A percentile compares a stretch with the other conserved stretches of the same genome.
Evolutionary conservation across 495 filamentous ascomycete species (phyloP).

Genomic region (Gamarada debralockiae): DNA sequence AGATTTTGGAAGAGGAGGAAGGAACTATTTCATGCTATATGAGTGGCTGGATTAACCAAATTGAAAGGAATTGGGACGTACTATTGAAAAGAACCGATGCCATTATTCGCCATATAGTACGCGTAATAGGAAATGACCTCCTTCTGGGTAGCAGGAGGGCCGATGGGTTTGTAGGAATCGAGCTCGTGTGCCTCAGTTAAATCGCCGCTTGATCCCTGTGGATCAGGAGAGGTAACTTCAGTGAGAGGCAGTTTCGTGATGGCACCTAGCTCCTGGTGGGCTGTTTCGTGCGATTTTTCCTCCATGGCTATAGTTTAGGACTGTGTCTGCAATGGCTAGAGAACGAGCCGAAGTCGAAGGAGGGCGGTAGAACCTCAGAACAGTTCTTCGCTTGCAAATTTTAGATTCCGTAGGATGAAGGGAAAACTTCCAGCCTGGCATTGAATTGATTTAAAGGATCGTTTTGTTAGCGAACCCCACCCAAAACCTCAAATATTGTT

Average conservation of each 20-base stretch:
- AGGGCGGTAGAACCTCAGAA: too few relatives aligned
- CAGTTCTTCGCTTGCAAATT: too few relatives aligned
- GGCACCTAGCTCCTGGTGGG: not conserved
- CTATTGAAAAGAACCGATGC: slow-evolving; percentile 26
- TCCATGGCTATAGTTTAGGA: too few relatives aligned
- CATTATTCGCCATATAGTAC: slow-evolving; percentile 24
- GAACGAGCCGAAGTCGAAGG: too few relatives aligned
- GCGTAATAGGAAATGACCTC: slow-evolving; percentile 23
- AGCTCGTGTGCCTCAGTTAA: not conserved
- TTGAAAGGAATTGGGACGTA: too few relatives aligned
- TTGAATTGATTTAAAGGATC: too few relatives aligned
- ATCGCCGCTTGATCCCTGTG: not conserved
- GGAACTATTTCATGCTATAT: slow-evolving; percentile 8
- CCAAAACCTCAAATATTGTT: too few relatives aligned
- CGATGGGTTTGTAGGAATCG: not conserved
- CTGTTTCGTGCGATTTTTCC: too few relatives aligned
- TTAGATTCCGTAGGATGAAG: too few relatives aligned
- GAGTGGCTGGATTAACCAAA: not conserved
- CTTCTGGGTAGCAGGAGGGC: slow-evolving; percentile 16
- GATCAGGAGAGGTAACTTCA: not conserved
- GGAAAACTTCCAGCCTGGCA: too few relatives aligned
- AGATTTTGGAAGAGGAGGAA: slow-evolving; percentile 26
- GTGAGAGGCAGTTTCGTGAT: not conserved
- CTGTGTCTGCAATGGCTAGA: too few relatives aligned
- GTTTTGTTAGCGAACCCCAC: too few relatives aligned